Percentiles rank a stretch among this genome's conserved stretches.
Evolutionary conservation across 192 early-diverging fungal genomes (phyloP).

Genomic region (Backusella parvicylindrica): DNA sequence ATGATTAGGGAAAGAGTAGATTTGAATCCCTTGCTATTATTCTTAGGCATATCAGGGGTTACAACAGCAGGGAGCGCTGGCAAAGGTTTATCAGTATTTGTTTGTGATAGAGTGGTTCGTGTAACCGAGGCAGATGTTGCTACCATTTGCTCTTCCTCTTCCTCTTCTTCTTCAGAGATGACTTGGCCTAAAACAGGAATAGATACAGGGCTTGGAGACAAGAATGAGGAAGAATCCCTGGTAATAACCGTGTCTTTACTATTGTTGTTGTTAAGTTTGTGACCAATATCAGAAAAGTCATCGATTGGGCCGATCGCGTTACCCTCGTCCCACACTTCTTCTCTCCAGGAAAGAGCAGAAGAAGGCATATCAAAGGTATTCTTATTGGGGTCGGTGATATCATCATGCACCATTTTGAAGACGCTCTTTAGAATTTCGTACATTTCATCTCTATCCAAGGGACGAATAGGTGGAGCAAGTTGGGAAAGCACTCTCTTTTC

Average conservation of each 20-base stretch:
- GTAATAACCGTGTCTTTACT: not conserved
- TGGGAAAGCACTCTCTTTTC: constrained; percentile 2
- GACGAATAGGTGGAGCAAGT: not conserved
- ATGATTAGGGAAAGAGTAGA: not conserved
- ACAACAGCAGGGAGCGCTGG: not conserved
- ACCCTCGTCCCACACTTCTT: constrained; percentile 1
- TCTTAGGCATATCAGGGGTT: not conserved
- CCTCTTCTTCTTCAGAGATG: not conserved
- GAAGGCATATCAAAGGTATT: not conserved
- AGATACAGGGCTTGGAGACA: not conserved
- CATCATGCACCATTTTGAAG: not conserved
- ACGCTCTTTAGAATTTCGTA: not conserved
- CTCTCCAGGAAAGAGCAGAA: not conserved
- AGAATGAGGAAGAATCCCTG: not conserved
- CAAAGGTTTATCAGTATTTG: not conserved
- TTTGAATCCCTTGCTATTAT: not conserved
- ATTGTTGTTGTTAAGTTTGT: not conserved
- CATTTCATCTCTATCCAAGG: not conserved
- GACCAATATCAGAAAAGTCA: not conserved
- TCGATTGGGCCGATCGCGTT: not conserved
- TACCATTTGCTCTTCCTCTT: not conserved
- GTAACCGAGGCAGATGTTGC: not conserved
- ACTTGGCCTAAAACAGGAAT: not conserved
- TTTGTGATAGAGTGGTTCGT: not conserved
- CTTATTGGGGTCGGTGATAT: not conserved